Conservation (phyloP, 176 grass and related monocot genomes). For the Olyra latifolia region DNA sequence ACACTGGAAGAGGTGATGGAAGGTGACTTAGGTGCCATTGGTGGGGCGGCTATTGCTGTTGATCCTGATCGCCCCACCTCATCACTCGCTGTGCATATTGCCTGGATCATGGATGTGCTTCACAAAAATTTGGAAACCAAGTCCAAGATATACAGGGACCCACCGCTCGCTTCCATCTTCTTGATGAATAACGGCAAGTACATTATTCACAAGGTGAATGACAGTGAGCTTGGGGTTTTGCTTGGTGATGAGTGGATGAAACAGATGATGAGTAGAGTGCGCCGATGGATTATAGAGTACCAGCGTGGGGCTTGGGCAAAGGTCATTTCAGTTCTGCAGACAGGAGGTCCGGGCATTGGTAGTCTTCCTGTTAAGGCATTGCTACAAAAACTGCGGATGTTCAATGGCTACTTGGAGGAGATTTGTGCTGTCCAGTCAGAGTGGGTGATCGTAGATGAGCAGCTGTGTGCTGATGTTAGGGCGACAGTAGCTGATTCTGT, state of each 20-base stretch:
- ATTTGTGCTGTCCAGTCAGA: slow-evolving; percentile 52
- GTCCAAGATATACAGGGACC: slow-evolving; percentile 80
- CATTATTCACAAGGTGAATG: slow-evolving; percentile 91
- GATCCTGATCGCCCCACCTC: slow-evolving; percentile 89
- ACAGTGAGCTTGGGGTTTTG: slow-evolving; percentile 76
- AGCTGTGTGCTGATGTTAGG: slow-evolving; percentile 57
- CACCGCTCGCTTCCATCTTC: slow-evolving; percentile 78
- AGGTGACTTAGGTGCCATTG: slow-evolving; percentile 53
- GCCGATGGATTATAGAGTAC: slow-evolving; percentile 83
- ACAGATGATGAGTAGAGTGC: slow-evolving; percentile 72
- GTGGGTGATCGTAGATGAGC: slow-evolving; percentile 81
- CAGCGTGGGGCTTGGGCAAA: slow-evolving; percentile 80
- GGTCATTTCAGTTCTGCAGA: slow-evolving; percentile 71
- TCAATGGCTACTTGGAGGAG: slow-evolving; percentile 80
- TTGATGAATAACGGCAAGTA: slow-evolving; percentile 91
- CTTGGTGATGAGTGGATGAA: slow-evolving; percentile 95
- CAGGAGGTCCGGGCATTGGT: slow-evolving; percentile 52
- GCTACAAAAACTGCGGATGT: slow-evolving; percentile 78
- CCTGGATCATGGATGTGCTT: slow-evolving; percentile 99
- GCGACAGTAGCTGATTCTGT: slow-evolving; percentile 51
- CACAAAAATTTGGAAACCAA: slow-evolving; percentile 91
- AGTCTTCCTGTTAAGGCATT: slow-evolving; percentile 42
- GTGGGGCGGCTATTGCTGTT: slow-evolving; percentile 34
- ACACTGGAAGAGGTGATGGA: slow-evolving; percentile 98
- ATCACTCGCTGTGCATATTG: slow-evolving; percentile 79